Evolutionary conservation across 2,329 filamentous ascomycete species (phyloP), one percentile per base, ranked within the genome.

Genomic region (Chrysoporthe austroafricana): DNA sequence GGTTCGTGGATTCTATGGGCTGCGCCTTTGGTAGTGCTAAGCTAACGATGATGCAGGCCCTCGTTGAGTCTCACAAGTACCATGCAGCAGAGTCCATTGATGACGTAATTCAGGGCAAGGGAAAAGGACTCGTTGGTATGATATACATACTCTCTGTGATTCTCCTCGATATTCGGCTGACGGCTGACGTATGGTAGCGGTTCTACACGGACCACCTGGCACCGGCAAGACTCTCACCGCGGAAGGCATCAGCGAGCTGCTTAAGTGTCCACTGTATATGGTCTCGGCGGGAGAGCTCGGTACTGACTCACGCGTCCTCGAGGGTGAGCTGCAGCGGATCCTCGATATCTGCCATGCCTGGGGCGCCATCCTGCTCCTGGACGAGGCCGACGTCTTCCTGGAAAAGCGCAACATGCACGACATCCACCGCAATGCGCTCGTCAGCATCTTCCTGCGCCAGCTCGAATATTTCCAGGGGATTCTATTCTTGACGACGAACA

Each of bases 401-500:
- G 92, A 96, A 81, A 91, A 92, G 77, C 88, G 93, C 1, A 91
- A 92, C 60, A 89, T 93, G 74, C 90, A 93, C 71, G 92, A 97
- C 73, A 90, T 96, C 63, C 90, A 94, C 75, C 90, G 93, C 68
- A 97, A 97, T 73, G 91, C 91, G 0, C 86, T 96, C 0, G 94
- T 97, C 63, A 92, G 90, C 76, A 93, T 97, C 73, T 97, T 97
- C 82, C 82, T 97, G 2, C 89, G 93, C 0, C 84, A 95, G 66
- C 83, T 97, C 0, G 94, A 97, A 78, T 97, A 97, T 77, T 97
- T 96, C 80, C 92, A 96, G 75, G 94, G 94, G 3, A 96, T 97
- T 64, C 78, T 97, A 4, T 96, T 97, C 81, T 79, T 97, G 36
- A 97, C 94, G 0, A 97, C 94, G 2, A 97, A 97, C 76, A 88